These are phyloP conservation scores for Phytopythium helicoides DNA, from an alignment of 352 stramenopile species.

Conservation along the genomic window DNA sequence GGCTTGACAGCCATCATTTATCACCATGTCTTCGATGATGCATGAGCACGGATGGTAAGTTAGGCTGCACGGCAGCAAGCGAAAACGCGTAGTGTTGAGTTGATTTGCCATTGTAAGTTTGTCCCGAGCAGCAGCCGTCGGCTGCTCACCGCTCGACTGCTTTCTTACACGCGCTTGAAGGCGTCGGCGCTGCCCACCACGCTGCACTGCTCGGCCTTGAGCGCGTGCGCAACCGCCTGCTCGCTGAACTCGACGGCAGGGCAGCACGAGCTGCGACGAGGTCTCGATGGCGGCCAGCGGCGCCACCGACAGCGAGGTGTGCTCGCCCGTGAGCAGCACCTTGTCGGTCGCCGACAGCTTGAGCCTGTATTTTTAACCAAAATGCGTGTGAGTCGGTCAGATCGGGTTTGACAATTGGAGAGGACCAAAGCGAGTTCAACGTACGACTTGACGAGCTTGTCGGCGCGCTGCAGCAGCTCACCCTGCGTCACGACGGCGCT, in stretches of 20 bases:
- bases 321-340: conserved; percentile 73
- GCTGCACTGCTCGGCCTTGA: conserved; percentile 76
- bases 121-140: too few relatives aligned
- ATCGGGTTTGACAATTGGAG: too few relatives aligned
- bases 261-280: conserved; percentile 77
- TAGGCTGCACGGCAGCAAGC: too few relatives aligned
- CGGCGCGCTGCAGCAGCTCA: conserved; percentile 73
- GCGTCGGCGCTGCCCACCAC: conserved; percentile 72
- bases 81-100: too few relatives aligned
- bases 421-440: too few relatives aligned
- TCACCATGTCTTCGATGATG: too few relatives aligned
- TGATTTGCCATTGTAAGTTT: too few relatives aligned
- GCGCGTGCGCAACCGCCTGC: conserved; percentile 68
- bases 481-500: conserved; percentile 74
- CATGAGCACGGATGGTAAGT: too few relatives aligned
- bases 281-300: conserved; percentile 71
- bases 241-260: conserved; percentile 65
- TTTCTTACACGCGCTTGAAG: conserved; percentile 81
- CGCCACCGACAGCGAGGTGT: conserved; percentile 61
- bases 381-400: conserved; percentile 17
- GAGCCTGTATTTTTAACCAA: conserved; percentile 12
- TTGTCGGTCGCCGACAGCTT: conserved; percentile 78
- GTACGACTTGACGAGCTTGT: conserved; percentile 69
- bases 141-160: not conserved
- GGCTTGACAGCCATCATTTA: too few relatives aligned